Evolutionary conservation across 2,329 filamentous ascomycete species (phyloP).

Genomic region (Colletotrichum lentis): DNA sequence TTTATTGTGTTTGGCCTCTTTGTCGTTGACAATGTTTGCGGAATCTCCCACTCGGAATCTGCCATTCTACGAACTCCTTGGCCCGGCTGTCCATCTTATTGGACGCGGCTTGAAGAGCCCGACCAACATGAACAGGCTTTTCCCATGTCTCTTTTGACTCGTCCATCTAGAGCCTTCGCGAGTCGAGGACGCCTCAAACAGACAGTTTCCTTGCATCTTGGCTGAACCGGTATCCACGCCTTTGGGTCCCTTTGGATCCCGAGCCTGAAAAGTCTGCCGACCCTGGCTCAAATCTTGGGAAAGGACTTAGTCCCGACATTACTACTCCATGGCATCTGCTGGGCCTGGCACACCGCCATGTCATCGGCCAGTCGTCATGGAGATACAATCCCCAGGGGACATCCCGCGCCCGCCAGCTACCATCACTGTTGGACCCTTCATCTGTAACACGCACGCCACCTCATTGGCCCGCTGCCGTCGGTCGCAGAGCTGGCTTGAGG

Average conservation of each 20-base stretch:
- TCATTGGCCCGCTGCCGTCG: constrained; percentile 15
- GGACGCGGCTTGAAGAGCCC: constrained; percentile 4
- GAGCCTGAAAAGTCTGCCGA: not conserved
- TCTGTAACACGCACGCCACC: constrained; percentile 3
- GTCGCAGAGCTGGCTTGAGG: constrained; percentile 12
- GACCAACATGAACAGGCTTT: constrained; percentile 11
- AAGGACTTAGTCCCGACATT: not conserved
- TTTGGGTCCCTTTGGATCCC: constrained; percentile 14
- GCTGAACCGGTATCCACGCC: constrained; percentile 7
- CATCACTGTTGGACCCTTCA: constrained; percentile 2
- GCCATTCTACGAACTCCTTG: not conserved
- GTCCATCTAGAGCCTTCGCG: constrained; percentile 2
- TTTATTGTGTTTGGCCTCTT: not conserved
- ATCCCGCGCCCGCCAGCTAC: not conserved
- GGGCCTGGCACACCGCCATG: not conserved
- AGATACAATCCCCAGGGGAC: not conserved
- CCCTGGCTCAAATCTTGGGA: constrained; percentile 1
- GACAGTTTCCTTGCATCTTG: constrained; percentile 25
- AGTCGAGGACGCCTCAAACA: constrained; percentile 22
- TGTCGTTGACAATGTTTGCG: not conserved
- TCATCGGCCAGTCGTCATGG: not conserved
- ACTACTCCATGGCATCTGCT: not conserved
- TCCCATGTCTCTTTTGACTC: constrained; percentile 8
- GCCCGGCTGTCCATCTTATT: not conserved
- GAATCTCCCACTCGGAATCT: not conserved